These are phyloP conservation scores for Mortierella sp. DNA, from an alignment of 371 early-diverging fungal species.

Conservation along the genomic window DNA sequence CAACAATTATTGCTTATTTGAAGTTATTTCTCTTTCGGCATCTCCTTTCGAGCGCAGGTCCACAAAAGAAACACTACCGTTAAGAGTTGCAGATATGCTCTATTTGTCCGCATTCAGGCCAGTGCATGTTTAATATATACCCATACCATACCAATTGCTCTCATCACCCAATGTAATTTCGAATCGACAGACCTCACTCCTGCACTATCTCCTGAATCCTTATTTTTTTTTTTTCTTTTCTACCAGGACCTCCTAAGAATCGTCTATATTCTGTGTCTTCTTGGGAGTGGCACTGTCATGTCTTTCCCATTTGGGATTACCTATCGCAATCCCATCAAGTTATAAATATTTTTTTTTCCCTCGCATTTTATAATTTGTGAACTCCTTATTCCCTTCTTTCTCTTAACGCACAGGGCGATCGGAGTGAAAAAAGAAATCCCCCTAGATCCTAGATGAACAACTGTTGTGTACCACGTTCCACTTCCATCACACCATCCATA, in stretches of 20 bases:
- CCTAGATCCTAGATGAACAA: too few species aligned
- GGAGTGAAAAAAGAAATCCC: too few species aligned
- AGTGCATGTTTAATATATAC: not conserved
- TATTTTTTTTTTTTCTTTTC: not conserved
- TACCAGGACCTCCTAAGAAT: not conserved
- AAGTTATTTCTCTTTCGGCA: slow-evolving; percentile 3
- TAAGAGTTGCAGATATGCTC: not conserved
- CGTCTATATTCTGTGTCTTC: not conserved
- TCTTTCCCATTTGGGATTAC: too few species aligned
- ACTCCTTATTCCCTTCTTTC: not conserved
- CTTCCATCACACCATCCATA: not conserved
- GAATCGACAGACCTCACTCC: not conserved
- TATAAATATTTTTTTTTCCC: not conserved
- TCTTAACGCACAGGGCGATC: not conserved
- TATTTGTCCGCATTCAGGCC: not conserved
- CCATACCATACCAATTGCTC: slow-evolving; percentile 4
- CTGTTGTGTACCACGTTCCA: not conserved
- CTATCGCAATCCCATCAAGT: too few species aligned
- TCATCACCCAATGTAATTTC: slow-evolving; percentile 3
- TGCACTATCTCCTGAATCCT: slow-evolving; percentile 3
- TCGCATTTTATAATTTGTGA: not conserved
- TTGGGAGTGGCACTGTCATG: not conserved
- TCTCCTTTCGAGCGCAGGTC: not conserved
- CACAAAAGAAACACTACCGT: not conserved
- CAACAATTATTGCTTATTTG: not conserved